Conservation (phyloP, 2,329 filamentous ascomycete genomes). For the Fusarium citri region DNA sequence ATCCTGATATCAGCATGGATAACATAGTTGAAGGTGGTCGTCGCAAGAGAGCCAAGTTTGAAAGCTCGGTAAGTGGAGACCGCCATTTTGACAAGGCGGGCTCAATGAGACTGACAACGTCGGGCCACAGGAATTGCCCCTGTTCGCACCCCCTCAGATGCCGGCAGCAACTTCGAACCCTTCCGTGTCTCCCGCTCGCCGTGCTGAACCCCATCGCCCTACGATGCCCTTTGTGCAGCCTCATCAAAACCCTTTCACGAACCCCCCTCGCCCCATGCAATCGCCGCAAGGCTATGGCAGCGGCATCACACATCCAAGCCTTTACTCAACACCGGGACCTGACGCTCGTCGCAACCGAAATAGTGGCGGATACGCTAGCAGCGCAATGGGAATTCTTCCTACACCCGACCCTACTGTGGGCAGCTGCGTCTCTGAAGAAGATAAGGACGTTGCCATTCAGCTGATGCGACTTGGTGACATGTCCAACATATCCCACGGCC, state of each 20-base stretch:
- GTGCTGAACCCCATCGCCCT: constrained; percentile 77
- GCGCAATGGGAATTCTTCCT: constrained; percentile 72
- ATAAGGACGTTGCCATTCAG: constrained; percentile 93
- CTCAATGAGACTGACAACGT: constrained; percentile 47
- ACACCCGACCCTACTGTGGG: constrained; percentile 98
- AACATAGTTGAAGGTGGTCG: constrained; percentile 98
- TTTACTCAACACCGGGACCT: constrained; percentile 72
- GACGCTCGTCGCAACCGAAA: constrained; percentile 75
- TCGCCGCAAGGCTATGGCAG: constrained; percentile 82
- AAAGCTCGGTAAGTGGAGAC: constrained; percentile 86
- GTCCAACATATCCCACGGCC: constrained; percentile 91
- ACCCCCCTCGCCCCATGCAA: constrained; percentile 79
- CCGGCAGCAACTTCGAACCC: constrained; percentile 95
- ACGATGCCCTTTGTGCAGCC: constrained; percentile 80
- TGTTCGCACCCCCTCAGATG: constrained; percentile 95
- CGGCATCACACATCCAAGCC: constrained; percentile 59
- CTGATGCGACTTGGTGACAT: constrained; percentile 95
- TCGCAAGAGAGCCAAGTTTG: constrained; percentile 92
- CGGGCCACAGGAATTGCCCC: constrained; percentile 81
- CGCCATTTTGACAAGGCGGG: constrained; percentile 38
- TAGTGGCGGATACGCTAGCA: constrained; percentile 66
- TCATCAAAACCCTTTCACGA: constrained; percentile 82
- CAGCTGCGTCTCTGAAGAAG: constrained; percentile 96
- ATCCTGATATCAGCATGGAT: constrained; percentile 96
- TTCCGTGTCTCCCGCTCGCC: constrained; percentile 92